Conservation (phyloP, 371 early-diverging fungal genomes). For the Rhizopus delemar region DNA sequence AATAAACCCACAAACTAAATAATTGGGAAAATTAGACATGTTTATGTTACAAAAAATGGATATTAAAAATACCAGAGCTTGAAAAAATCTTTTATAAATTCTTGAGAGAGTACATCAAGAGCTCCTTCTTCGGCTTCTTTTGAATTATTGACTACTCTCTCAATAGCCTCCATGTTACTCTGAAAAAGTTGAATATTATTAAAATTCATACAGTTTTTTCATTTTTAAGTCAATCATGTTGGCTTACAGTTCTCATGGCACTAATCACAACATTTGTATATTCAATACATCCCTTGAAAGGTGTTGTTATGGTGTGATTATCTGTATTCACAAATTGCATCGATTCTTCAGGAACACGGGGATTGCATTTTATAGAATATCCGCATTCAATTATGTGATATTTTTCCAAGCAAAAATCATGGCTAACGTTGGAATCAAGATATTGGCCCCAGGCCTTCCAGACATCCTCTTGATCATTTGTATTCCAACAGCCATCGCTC, state of each 20-base stretch:
- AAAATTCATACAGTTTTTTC: neutral
- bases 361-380: slow-evolving; percentile 19
- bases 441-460: slow-evolving; percentile 8
- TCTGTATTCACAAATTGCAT: neutral
- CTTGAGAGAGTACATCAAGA: no score
- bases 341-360: neutral
- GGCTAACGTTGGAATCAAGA: slow-evolving; percentile 1
- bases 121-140: no score
- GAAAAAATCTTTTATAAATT: no score
- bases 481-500: neutral
- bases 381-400: slow-evolving; percentile 19
- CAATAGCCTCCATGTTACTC: neutral
- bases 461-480: neutral
- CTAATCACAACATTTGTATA: neutral
- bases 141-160: neutral
- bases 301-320: neutral
- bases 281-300: neutral
- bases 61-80: no score
- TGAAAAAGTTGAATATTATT: neutral
- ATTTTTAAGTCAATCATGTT: neutral
- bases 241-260: neutral
- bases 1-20: no score
- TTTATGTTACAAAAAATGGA: no score
- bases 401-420: slow-evolving; percentile 15
- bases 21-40: no score